phyloP scores from a whole-genome alignment of 192 early-diverging fungal genomes.

The Backusella mclennaniae region DNA sequence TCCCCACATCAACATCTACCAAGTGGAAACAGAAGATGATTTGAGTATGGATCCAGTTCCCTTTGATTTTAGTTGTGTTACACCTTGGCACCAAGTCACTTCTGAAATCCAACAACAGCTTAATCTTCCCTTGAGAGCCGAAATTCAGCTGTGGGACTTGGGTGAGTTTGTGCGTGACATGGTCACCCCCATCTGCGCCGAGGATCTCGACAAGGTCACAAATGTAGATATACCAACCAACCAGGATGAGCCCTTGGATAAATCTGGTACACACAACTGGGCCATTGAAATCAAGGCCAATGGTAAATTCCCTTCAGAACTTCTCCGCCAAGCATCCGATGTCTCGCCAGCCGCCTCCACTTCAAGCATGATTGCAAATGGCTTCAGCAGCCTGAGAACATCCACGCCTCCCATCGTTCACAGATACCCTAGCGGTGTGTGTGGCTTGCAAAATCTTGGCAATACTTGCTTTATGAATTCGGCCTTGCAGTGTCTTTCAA shows the following conservation, averaged over 20 bases:
- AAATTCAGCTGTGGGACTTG: slow-evolving; percentile 3
- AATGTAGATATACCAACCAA: neutral
- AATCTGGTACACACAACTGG: neutral
- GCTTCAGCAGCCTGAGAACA: slow-evolving; percentile 9
- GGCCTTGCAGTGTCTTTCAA: slow-evolving; percentile 85
- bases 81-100: neutral
- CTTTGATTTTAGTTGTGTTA: neutral
- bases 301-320: neutral
- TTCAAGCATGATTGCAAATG: slow-evolving; percentile 18
- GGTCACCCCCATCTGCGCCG: no score
- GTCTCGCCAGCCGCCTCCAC: slow-evolving; percentile 17
- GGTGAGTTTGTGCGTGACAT: no score
- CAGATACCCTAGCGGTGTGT: slow-evolving; percentile 40
- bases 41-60: slow-evolving; percentile 12
- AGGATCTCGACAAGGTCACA: no score
- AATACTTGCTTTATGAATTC: slow-evolving; percentile 95
- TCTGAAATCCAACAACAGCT: neutral
- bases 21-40: slow-evolving; percentile 19
- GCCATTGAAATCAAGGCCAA: neutral
- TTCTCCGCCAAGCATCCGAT: neutral
- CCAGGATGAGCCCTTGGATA: neutral
- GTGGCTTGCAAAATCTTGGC: slow-evolving; percentile 80
- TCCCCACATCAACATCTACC: slow-evolving; percentile 36
- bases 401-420: neutral
- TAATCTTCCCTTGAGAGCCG: neutral